Evolutionary conservation across 352 stramenopile genomes (phyloP), one percentile per base, ranked within the genome.

Genomic region (Phytophthora cactorum): DNA sequence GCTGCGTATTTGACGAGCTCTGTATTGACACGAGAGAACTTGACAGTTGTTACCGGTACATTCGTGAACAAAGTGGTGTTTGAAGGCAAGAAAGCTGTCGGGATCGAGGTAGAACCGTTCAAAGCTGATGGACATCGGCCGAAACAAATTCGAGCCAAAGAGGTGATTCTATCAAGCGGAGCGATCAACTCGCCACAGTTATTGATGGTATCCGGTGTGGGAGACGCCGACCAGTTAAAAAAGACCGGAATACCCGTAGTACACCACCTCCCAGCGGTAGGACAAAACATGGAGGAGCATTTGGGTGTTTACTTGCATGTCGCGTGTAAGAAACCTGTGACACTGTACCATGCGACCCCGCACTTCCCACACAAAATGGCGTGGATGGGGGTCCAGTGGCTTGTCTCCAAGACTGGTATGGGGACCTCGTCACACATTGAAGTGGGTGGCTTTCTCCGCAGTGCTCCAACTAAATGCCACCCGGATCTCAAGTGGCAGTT

Each of bases 401-500:
- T 95, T 25, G 51, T 85, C 2, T 65, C 68, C 4, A 74, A 74
- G 29, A 85, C 79, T 2, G 86, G 88, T 1, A 72, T 82, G 52
- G 87, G 82, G 1, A 84, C 84, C 10, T 90, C 84, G 5, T 83
- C 85, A 2, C 88, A 95, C 55, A 75, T 95, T 57, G 88, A 96
- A 69, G 79, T 85, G 0, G 88, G 88, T 8, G 88, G 86, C 2
- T 96, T 96, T 36, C 44, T 56, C 29, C 65, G 39, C 32, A 87
- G 81, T 38, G 77, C 79, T 6, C 68, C 83, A 5, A 82, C 82
- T 12, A 85, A 95, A 65, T 70, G 70, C 29, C 82, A 91, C 7
- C 89, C 89, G 1, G 89, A 96, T 46, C 38, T 96, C 9, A 89
- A 96, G 66, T 95, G 91, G 66, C 89, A 96, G 39, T 96, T 96